These are phyloP conservation scores for Fusarium sacchari DNA, from an alignment of 2,329 filamentous ascomycete species.

Conservation along the genomic window DNA sequence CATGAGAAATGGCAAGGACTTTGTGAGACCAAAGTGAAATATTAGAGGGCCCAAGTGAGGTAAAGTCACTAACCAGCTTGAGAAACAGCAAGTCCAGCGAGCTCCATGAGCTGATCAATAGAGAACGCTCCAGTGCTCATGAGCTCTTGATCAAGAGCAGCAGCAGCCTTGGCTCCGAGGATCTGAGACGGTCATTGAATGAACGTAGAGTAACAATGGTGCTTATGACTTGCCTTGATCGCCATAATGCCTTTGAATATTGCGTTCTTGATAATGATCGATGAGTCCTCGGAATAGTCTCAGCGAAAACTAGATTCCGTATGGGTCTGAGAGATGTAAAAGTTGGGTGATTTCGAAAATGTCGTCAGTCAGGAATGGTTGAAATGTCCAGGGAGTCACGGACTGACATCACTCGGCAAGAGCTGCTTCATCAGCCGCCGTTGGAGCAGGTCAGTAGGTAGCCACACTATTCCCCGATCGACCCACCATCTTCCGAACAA, in stretches of 20 bases:
- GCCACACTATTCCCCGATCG: conserved; percentile 3
- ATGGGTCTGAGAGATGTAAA: conserved; percentile 10
- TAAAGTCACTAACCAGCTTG: conserved; percentile 73
- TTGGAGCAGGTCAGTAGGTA: not conserved
- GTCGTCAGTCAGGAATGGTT: conserved; percentile 29
- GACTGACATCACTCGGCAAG: conserved; percentile 34
- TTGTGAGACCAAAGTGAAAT: not conserved
- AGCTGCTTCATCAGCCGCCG: not conserved
- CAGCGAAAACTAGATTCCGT: not conserved
- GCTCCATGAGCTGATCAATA: conserved; percentile 96
- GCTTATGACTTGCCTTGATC: conserved; percentile 43
- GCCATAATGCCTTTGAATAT: conserved; percentile 46
- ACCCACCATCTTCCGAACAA: not conserved
- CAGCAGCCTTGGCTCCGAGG: conserved; percentile 85
- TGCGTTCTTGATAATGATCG: not conserved
- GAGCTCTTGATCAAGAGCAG: conserved; percentile 89
- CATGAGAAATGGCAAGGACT: not conserved
- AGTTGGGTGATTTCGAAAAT: conserved; percentile 6
- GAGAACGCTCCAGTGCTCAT: conserved; percentile 92
- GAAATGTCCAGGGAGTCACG: conserved; percentile 10
- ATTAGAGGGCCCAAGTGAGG: not conserved
- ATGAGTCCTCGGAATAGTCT: not conserved
- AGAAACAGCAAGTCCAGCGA: conserved; percentile 91
- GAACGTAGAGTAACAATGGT: conserved; percentile 5
- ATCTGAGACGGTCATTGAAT: conserved; percentile 65